Evolutionary conservation across 176 grass and related monocot genomes (phyloP).

Genomic region (Avena sativa): DNA sequence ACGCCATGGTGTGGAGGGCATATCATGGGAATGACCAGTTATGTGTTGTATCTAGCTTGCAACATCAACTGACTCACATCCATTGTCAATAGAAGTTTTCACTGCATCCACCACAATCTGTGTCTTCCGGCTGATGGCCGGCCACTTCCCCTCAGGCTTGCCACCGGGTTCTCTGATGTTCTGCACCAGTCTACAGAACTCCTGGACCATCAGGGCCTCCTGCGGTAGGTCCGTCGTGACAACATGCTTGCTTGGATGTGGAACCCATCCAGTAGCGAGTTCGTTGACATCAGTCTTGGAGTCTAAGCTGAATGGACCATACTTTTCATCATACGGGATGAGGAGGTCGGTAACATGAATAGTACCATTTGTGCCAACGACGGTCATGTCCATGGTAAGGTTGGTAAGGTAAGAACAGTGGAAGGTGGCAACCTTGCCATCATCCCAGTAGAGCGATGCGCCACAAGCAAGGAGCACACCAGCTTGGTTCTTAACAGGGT

Average conservation of each 20-base stretch:
- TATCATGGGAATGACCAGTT: not conserved
- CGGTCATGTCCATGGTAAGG: conserved; percentile 60
- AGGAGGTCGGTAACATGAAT: conserved; percentile 68
- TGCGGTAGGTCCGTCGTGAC: too few relatives aligned
- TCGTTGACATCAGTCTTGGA: conserved; percentile 14
- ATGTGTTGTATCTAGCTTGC: conserved; percentile 27
- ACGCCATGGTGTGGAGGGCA: not conserved
- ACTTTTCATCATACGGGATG: conserved; percentile 68
- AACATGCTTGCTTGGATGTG: too few relatives aligned
- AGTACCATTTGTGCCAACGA: conserved; percentile 66
- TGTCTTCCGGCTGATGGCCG: conserved; percentile 68
- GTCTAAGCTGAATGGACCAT: conserved; percentile 45
- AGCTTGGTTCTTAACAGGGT: conserved; percentile 58
- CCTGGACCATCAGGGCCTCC: conserved; percentile 6
- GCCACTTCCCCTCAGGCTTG: conserved; percentile 77
- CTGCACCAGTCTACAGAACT: conserved; percentile 64
- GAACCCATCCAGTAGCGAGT: too few relatives aligned
- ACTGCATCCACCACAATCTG: conserved; percentile 79
- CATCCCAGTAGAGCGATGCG: conserved; percentile 56
- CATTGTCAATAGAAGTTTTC: conserved; percentile 67
- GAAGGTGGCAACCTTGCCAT: conserved; percentile 62
- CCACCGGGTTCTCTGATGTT: conserved; percentile 55
- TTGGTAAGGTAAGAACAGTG: conserved; percentile 72
- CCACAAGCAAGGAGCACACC: conserved; percentile 70
- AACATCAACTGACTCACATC: conserved; percentile 57